Conservation (phyloP, 345 rosid genomes). For the Mallotus nudiflorus region DNA sequence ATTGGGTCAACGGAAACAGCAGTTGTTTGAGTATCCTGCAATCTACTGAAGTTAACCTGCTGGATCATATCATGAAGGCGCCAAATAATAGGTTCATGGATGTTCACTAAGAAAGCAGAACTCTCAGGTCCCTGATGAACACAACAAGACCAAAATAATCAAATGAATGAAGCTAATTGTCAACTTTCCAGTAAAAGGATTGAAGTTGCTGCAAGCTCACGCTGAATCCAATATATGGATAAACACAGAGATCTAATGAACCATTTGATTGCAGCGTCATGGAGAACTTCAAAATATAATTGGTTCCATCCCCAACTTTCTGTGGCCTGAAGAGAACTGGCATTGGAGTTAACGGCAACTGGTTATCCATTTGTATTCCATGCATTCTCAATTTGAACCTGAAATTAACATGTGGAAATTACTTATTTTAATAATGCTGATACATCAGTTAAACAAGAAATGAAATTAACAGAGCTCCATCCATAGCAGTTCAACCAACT, state of each 20-base stretch:
- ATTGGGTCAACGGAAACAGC: slow-evolving; percentile 97
- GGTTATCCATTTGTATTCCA: slow-evolving; percentile 94
- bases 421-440: slow-evolving; percentile 3
- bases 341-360: slow-evolving; percentile 86
- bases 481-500: not conserved
- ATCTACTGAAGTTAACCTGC: slow-evolving; percentile 73
- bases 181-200: slow-evolving; percentile 4
- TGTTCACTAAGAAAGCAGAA: slow-evolving; percentile 79
- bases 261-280: slow-evolving; percentile 80
- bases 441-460: not conserved
- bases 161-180: slow-evolving; percentile 3
- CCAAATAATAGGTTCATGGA: slow-evolving; percentile 98
- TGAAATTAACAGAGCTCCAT: slow-evolving; percentile 5
- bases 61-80: slow-evolving; percentile 98
- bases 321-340: slow-evolving; percentile 98
- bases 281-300: slow-evolving; percentile 73
- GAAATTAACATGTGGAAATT: slow-evolving; percentile 21
- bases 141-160: slow-evolving; percentile 19
- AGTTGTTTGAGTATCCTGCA: slow-evolving; percentile 59
- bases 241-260: slow-evolving; percentile 71
- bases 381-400: slow-evolving; percentile 86
- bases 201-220: slow-evolving; percentile 40
- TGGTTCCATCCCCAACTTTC: slow-evolving; percentile 65
- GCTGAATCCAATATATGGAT: slow-evolving; percentile 83
- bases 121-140: slow-evolving; percentile 73